Conservation (phyloP, 2,329 filamentous ascomycete genomes). For the Keithomyces neogunnii region DNA sequence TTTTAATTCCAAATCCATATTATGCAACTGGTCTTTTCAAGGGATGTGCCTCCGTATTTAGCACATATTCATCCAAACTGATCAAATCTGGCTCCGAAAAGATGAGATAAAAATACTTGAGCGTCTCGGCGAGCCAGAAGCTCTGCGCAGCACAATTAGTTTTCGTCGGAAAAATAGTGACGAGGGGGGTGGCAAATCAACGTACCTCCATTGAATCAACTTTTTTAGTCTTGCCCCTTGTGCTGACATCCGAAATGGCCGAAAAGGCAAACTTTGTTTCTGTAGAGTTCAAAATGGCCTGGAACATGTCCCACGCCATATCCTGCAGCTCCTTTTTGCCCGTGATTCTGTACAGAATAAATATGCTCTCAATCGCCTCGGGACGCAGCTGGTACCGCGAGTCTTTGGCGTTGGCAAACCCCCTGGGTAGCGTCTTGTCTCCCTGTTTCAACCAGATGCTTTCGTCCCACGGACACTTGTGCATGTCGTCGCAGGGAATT, state of each 20-base stretch:
- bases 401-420: constrained; percentile 52
- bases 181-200: neutral
- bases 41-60: constrained; percentile 40
- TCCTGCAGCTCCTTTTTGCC: constrained; percentile 34
- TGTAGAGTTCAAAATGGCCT: constrained; percentile 35
- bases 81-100: constrained; percentile 55
- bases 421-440: constrained; percentile 32
- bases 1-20: neutral
- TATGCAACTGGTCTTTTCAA: neutral
- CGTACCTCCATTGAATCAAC: constrained; percentile 52
- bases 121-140: constrained; percentile 66
- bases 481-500: constrained; percentile 25
- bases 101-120: constrained; percentile 68
- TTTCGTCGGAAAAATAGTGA: neutral
- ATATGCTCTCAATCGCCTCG: constrained; percentile 44
- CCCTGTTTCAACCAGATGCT: constrained; percentile 24
- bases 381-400: constrained; percentile 42
- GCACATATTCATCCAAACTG: constrained; percentile 58
- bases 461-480: constrained; percentile 26
- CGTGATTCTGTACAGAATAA: constrained; percentile 43
- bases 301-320: constrained; percentile 44
- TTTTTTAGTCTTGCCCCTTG: constrained; percentile 22
- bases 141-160: constrained; percentile 33
- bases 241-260: constrained; percentile 34
- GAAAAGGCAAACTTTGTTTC: constrained; percentile 39